Evolutionary conservation across 2,329 filamentous ascomycete species (phyloP).

Genomic region (Fusarium nanum): DNA sequence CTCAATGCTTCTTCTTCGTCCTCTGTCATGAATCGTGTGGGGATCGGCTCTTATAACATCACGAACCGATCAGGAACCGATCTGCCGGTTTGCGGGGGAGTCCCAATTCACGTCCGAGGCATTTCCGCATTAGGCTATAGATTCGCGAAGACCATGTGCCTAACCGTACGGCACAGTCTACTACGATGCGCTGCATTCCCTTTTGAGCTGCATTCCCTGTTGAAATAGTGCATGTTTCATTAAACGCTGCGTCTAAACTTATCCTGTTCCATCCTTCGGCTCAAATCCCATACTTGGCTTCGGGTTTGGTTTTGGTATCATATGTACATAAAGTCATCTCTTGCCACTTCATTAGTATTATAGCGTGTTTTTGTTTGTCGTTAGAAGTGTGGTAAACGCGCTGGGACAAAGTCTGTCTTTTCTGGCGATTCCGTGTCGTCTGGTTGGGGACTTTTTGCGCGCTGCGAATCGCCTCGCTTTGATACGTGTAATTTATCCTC

Average conservation of each 20-base stretch:
- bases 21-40: conserved; percentile 18
- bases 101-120: conserved; percentile 46
- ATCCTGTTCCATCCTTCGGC: conserved; percentile 12
- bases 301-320: conserved; percentile 42
- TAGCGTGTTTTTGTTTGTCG: conserved; percentile 44
- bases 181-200: not conserved
- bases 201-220: not conserved
- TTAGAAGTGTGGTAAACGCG: conserved; percentile 67
- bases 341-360: conserved; percentile 35
- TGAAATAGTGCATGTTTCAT: conserved; percentile 6
- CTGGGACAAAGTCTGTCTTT: conserved; percentile 63
- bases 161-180: not conserved
- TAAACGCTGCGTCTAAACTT: conserved; percentile 11
- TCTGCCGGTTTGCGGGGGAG: conserved; percentile 48
- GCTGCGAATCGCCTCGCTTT: conserved; percentile 23
- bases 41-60: conserved; percentile 29
- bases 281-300: conserved; percentile 25
- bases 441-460: conserved; percentile 39
- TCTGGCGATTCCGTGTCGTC: conserved; percentile 21
- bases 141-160: conserved; percentile 35
- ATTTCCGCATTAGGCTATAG: conserved; percentile 50
- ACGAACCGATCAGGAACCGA: conserved; percentile 35
- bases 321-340: conserved; percentile 38
- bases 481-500: conserved; percentile 6
- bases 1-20: not conserved